A percentile compares a stretch with the other conserved stretches of the same genome.
Conservation (phyloP, 2,329 filamentous ascomycete species). For the Emmonsia crescens region DNA sequence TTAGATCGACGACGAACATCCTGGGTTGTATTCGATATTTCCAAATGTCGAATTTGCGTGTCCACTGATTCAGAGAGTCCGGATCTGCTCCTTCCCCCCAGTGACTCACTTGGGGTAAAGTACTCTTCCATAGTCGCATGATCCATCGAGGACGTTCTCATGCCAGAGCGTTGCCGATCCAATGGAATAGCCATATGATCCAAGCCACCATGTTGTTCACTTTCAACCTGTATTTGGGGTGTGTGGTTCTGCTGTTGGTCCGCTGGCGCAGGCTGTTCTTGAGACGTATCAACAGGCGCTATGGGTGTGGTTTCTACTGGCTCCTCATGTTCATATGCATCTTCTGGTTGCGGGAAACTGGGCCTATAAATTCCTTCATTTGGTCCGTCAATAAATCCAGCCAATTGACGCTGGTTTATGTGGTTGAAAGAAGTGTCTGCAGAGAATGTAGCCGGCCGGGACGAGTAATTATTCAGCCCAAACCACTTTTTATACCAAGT, state of each 20-base stretch:
- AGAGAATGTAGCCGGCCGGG: conserved; percentile 41
- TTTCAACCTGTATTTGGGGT: background rate
- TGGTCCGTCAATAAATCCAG: conserved; percentile 21
- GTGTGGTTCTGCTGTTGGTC: background rate
- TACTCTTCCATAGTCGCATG: background rate
- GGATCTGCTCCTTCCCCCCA: background rate
- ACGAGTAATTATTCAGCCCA: conserved; percentile 37
- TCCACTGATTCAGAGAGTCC: background rate
- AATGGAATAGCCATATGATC: background rate
- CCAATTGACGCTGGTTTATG: conserved; percentile 26
- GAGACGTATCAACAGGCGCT: conserved; percentile 7
- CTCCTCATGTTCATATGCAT: conserved; percentile 18
- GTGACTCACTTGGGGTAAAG: background rate
- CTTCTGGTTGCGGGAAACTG: conserved; percentile 26
- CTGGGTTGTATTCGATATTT: background rate
- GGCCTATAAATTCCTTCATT: conserved; percentile 16
- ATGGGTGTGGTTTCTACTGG: conserved; percentile 8
- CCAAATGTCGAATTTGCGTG: background rate
- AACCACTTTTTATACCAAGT: conserved; percentile 48
- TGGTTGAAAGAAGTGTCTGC: conserved; percentile 32
- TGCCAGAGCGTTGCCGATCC: background rate
- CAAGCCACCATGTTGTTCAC: background rate
- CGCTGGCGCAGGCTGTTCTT: background rate
- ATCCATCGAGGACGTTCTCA: background rate
- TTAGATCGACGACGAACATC: background rate